Conservation (phyloP, 1,284 basidiomycete species). For the Tylopilus sp. region DNA sequence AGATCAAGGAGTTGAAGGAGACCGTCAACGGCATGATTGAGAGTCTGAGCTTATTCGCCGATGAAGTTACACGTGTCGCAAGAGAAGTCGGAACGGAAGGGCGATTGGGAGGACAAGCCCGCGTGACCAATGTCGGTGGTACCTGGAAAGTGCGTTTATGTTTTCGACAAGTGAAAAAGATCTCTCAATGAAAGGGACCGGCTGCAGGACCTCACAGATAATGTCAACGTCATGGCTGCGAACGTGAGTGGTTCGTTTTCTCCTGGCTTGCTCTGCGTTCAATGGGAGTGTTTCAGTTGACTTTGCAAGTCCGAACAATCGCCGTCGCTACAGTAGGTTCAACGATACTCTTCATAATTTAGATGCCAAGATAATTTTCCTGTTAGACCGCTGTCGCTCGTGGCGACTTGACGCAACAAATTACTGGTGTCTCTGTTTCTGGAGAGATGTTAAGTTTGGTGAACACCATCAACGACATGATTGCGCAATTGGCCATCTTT, state of each 20-base stretch:
- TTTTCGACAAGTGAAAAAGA: conserved; percentile 22
- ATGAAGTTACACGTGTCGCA: conserved; percentile 86
- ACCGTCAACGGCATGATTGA: conserved; percentile 94
- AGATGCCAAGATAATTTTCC: conserved; percentile 17
- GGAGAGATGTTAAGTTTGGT: conserved; percentile 95
- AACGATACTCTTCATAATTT: background rate
- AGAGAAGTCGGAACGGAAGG: conserved; percentile 94
- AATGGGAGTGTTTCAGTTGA: conserved; percentile 62
- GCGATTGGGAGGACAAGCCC: conserved; percentile 83
- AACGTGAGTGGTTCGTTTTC: conserved; percentile 61
- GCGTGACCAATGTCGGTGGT: conserved; percentile 90
- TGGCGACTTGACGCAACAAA: conserved; percentile 94
- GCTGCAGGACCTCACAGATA: conserved; percentile 83
- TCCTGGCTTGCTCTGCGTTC: background rate
- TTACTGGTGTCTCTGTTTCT: conserved; percentile 88
- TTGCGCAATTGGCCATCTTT: conserved; percentile 93
- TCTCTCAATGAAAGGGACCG: conserved; percentile 2
- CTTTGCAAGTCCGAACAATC: conserved; percentile 93
- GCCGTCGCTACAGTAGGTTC: conserved; percentile 79
- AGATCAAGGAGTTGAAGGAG: conserved; percentile 87
- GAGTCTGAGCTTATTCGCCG: conserved; percentile 85
- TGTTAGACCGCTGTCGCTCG: conserved; percentile 87
- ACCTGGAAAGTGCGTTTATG: conserved; percentile 84
- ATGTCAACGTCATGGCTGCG: conserved; percentile 88
- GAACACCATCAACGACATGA: conserved; percentile 96